A percentile compares a stretch with the other conserved stretches of the same genome.
phyloP scores from a whole-genome alignment of 306 rosid species.

The Casuarina equisetifolia region DNA sequence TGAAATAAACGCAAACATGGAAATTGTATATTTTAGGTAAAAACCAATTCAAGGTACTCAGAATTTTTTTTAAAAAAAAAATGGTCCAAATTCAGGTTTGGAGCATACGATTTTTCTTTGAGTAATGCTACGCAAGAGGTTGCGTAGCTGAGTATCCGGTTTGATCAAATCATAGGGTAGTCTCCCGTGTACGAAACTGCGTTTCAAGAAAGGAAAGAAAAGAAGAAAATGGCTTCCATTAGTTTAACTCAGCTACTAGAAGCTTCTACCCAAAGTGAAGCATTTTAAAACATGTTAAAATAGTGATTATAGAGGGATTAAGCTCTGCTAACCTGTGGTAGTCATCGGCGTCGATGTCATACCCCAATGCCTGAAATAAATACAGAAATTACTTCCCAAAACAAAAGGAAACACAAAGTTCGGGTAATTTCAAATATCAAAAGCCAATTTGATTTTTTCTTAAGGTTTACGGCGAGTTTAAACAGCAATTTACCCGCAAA shows the following conservation, averaged over 20 bases:
- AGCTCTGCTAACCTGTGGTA: constrained; percentile 57
- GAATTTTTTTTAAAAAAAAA: neutral
- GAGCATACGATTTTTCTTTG: constrained; percentile 68
- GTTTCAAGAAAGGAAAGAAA: neutral
- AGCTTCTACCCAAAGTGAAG: neutral
- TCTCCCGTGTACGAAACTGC: constrained; percentile 88
- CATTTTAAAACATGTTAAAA: neutral
- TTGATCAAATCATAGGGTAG: constrained; percentile 73
- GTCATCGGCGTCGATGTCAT: constrained; percentile 68
- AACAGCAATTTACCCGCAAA: constrained; percentile 46
- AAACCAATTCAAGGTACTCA: neutral
- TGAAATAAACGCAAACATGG: constrained; percentile 10
- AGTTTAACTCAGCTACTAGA: neutral
- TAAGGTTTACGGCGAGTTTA: neutral
- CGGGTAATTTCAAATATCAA: too few species aligned
- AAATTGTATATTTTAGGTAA: neutral
- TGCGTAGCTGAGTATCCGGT: constrained; percentile 61
- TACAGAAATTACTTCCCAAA: neutral
- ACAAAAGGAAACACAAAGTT: neutral
- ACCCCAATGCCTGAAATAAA: constrained; percentile 59
- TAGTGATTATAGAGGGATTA: neutral
- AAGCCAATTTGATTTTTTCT: too few species aligned
- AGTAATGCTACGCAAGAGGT: constrained; percentile 49
- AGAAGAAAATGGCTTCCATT: neutral
- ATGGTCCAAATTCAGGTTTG: too few species aligned